phyloP scores from a whole-genome alignment of 768 basidiomycete genomes.

The Pulveroboletus sp. region DNA sequence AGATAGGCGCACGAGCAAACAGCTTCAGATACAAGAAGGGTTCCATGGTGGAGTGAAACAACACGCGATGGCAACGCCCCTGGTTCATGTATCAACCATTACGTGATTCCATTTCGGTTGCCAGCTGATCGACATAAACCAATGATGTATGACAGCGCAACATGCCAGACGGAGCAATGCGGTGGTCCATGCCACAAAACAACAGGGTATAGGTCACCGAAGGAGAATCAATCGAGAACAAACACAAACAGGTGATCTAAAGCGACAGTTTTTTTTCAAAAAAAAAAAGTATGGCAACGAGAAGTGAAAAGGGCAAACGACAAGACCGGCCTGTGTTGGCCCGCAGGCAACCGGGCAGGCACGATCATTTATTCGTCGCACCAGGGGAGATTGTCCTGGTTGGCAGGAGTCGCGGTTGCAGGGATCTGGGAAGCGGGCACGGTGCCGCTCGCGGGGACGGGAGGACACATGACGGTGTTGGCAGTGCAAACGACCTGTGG shows the following conservation, averaged over 20 bases:
- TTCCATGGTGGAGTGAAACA: too few species aligned
- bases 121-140: constrained; percentile 8
- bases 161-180: constrained; percentile 19
- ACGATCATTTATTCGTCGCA: constrained; percentile 39
- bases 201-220: constrained; percentile 31
- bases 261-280: background rate
- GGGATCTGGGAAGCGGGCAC: constrained; percentile 30
- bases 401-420: constrained; percentile 26
- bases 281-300: background rate
- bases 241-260: too few species aligned
- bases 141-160: constrained; percentile 26
- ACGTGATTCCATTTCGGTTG: too few species aligned
- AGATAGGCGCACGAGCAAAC: constrained; percentile 20
- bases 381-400: constrained; percentile 42
- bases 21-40: background rate
- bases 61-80: too few species aligned
- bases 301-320: constrained; percentile 13
- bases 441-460: constrained; percentile 36
- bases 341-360: constrained; percentile 8
- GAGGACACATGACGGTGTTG: constrained; percentile 39
- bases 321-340: constrained; percentile 27
- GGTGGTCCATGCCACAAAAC: background rate
- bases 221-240: too few species aligned
- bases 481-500: constrained; percentile 53
- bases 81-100: too few species aligned